A percentile compares a stretch with the other conserved stretches of the same genome.
These are phyloP conservation scores for Saccharomycopsis sp. DNA, from an alignment of 805 yeast species.

Conservation along the genomic window DNA sequence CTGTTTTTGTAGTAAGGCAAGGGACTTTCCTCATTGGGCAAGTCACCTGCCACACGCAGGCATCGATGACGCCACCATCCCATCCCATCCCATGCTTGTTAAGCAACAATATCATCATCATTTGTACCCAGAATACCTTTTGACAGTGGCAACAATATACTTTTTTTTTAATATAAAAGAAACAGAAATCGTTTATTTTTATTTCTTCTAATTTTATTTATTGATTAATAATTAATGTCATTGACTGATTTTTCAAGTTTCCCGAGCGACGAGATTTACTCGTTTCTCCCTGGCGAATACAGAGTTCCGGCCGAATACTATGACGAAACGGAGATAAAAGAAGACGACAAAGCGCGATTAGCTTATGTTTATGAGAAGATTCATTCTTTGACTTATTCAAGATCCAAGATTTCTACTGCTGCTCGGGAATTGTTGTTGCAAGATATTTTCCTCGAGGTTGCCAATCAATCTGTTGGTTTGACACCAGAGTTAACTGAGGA, in stretches of 20 bases:
- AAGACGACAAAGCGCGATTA: background rate
- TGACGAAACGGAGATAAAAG: no score
- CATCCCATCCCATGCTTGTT: no score
- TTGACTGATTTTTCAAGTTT: background rate
- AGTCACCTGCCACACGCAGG: background rate
- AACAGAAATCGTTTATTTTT: no score
- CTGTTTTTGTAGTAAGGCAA: background rate
- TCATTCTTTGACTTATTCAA: constrained; percentile 3
- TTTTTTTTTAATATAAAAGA: no score
- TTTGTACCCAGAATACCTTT: no score
- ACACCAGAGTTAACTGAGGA: background rate
- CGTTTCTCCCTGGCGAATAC: background rate
- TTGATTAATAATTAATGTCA: no score
- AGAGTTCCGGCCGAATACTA: background rate
- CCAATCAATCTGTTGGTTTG: background rate
- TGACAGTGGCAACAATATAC: no score
- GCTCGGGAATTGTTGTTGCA: constrained; percentile 9
- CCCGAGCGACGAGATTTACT: background rate
- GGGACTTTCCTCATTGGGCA: background rate
- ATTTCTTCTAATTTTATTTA: no score
- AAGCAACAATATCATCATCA: no score
- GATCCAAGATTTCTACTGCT: constrained; percentile 11
- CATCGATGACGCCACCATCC: no score
- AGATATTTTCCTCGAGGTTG: constrained; percentile 4
- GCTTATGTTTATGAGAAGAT: constrained; percentile 3